Evolutionary conservation across 148 eudicot genomes (phyloP), one percentile per base, ranked within the genome.

Genomic region (Rhododendron simsii): DNA sequence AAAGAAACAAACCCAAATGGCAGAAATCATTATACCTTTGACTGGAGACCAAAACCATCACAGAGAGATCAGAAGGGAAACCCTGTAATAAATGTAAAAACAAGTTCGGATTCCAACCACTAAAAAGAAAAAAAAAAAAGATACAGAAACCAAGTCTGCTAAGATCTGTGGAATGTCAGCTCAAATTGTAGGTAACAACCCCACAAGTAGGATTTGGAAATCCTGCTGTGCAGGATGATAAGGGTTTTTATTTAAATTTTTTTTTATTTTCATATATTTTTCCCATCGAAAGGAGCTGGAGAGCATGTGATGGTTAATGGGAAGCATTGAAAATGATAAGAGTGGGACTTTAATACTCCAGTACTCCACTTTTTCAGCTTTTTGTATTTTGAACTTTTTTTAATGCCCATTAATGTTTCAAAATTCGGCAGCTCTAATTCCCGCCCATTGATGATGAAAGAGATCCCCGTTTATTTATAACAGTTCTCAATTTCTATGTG

Each of bases 161-260:
- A 84, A 84, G 85, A 86, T 84, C 88, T 84, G 86, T 45, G 28
- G 85, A 88, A 23, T 86, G 87, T 83, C 88, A 71, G 90, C 23
- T 55, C 81, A 67, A 84, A 67, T 15, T 65, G 55, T 76, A 84
- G 84, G 45, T 85, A 33, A 83, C 33, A 74, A 77, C 80, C 75
- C 85, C 81, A 73, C 81, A 63, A 81, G 44, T 23, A 39, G n/a
- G 14, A 75, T 65, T 80, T 41, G 45, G 45, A 41, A 41, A 41
- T 6, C 45, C 45, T 41, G 45, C 45, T 6, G 44, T 6, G 44
- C 44, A 41, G 44, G 37, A 33, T 50, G 14, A 47, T 26, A 23
- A 26, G 51, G 37, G 63, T 28, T 65, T 47, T n/a, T 44, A 10
- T 53, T 73, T 44, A 2, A 30, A 53, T 2, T 7, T 28, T 71